These are phyloP conservation scores for Fusarium multiceps DNA, from an alignment of 2,329 filamentous ascomycete species.

Conservation along the genomic window DNA sequence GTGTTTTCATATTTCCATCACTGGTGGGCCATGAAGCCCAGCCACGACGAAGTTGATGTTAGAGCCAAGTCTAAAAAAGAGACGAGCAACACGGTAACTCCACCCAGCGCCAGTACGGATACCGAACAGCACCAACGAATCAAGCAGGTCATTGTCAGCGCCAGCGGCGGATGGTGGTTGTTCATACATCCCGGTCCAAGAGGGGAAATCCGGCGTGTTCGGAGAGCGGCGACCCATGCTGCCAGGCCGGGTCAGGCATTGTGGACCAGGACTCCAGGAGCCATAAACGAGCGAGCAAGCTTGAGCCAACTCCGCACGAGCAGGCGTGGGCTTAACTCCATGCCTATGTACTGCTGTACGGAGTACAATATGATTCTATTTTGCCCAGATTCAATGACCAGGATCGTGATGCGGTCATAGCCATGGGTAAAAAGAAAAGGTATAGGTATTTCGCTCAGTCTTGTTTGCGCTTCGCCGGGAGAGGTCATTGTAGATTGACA, in stretches of 20 bases:
- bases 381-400: conserved; percentile 38
- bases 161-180: conserved; percentile 33
- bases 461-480: conserved; percentile 4
- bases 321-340: conserved; percentile 39
- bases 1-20: conserved; percentile 38
- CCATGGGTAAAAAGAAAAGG: neutral
- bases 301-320: conserved; percentile 39
- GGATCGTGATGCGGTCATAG: conserved; percentile 37
- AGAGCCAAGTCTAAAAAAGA: conserved; percentile 18
- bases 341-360: neutral
- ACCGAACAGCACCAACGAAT: conserved; percentile 14
- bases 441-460: conserved; percentile 38
- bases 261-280: conserved; percentile 28
- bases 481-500: conserved; percentile 14
- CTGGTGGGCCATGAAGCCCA: conserved; percentile 30
- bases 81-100: conserved; percentile 10
- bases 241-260: neutral
- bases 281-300: conserved; percentile 12
- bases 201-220: conserved; percentile 37
- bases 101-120: conserved; percentile 2
- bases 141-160: conserved; percentile 20
- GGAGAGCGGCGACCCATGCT: conserved; percentile 37
- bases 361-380: conserved; percentile 21
- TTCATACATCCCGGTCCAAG: conserved; percentile 35
- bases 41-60: conserved; percentile 34